Evolutionary conservation across 73 alveolate species (phyloP), one percentile per base, ranked within the genome.

Genomic region (Tetrahymena borealis): DNA sequence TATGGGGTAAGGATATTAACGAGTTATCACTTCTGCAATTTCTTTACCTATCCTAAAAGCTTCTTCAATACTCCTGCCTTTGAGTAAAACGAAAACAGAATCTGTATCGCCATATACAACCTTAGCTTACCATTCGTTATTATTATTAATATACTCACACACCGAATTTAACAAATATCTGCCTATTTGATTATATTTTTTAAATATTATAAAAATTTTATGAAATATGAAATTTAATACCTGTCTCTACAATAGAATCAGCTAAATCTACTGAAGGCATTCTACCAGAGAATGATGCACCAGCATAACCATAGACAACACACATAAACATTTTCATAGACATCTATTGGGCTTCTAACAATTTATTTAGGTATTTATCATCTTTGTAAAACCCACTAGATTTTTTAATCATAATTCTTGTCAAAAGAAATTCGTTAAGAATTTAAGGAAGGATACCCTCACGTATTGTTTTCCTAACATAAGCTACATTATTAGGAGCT

Each of bases 101-200:
- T 98, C 99, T 24, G 99, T 99, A 94, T 99, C 99, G 31, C 99
- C 99, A 96, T 99, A 99, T 40, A 99, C 96, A 77, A 99, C 99
- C 95, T 97, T 96, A 40, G 99, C 98, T 32, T 96, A 98, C 95
- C 96, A 94, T 78, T 78, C 91, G 16, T 90, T 36, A 42, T 40
- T 91, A 24, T 41, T 20, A 18, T 91, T 42, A 1, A 91, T 91
- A 20, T 90, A 18, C 43, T 91, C 94, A 33, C 79, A 77, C 12
- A 90, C 79, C 10, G 40, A 33, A 35, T 91, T 91, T 77, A 91
- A 33, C 32, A 91, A 37, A 11, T 90, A 77, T 35, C 94, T 91
- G 32, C 94, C 94, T 60, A 43, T 2, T 60, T 60, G n/a, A n/a
- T n/a, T n/a, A n/a, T n/a, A n/a, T n/a, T n/a, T n/a, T n/a, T n/a